Base-by-base conservation (phyloP, 2,329 filamentous ascomycete species). In the Cladosporium sp. region DNA sequence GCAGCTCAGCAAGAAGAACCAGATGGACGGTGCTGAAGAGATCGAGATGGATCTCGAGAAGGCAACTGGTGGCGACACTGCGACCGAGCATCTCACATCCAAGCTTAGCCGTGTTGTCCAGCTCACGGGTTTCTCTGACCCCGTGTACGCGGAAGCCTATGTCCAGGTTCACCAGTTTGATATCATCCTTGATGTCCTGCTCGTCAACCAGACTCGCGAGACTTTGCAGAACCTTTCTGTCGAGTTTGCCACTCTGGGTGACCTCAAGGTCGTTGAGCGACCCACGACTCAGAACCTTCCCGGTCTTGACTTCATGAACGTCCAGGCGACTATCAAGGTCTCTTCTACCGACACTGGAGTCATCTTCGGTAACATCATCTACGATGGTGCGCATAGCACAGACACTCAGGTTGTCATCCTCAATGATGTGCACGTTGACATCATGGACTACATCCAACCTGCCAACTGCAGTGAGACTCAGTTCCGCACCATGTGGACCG, bases 401-500 rank as follows among this genome's bases (percentile, higher is more conserved):
- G 93, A 95, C 67, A 94, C 88, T 49, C 94, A 95, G 59, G 93
- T 98, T 7, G 93, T 98, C 49, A 98, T 98, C 59, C 79, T 98
- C 48, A 97, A 97, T 67, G 93, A 98, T 67, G 83, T 98, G 25
- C 93, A 98, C 64, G 92, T 97, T 51, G 93, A 98, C 66, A 96
- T 98, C 58, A 98, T 98, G 93, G 93, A 98, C 72, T 98, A 98
- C 74, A 98, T 98, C 63, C 92, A 97, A 67, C 93, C 93, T 1
- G 92, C 92, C 6, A 85, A 90, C 13, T 98, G 93, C 77, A 93
- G 89, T 4, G 93, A 98, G 76, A 96, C 92, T 9, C 90, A 97
- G 65, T 98, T 98, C 84, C 83, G 93, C 53, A 95, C 89, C n/a
- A 98, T 98, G 93, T 98, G 93, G 93, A 98, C 93, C 32, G 93